Evolutionary conservation across 257 asterid species (phyloP), one percentile per base, ranked within the genome.

Genomic region (Rehmannia glutinosa): DNA sequence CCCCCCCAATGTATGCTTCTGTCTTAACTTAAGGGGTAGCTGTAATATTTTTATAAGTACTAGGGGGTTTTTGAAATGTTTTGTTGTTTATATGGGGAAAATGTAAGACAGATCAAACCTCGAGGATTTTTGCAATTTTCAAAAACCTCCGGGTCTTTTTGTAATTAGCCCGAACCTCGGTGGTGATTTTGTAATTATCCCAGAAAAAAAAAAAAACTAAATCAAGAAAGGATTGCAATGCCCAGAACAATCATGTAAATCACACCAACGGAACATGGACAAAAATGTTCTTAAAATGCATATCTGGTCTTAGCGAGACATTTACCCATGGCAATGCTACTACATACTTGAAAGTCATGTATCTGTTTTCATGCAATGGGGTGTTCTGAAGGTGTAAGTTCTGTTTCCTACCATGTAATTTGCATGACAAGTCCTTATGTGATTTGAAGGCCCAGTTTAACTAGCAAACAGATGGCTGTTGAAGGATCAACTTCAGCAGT

Each of bases 311-410:
- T 32, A 16, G n/a, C n/a, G n/a, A n/a, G n/a, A 10, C 53, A 46
- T 46, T 16, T 46, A 36, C 17, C 15, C 16, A 27, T 15, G 32
- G 45, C 27, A 55, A 42, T 12, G 45, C 53, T 68, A 24, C 27
- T 8, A 39, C n/a, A 54, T 68, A 32, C 41, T 66, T 42, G 73
- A 68, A 58, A 54, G 38, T 63, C 45, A 11, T 27, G 17, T 33
- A 43, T 63, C 32, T 8, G 10, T 2, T 27, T n/a, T n/a, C n/a
- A n/a, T n/a, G n/a, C n/a, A n/a, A n/a, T n/a, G n/a, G n/a, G n/a
- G n/a, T n/a, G n/a, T n/a, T n/a, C n/a, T n/a, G n/a, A n/a, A 38
- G 43, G 6, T 27, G 9, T 41, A 52, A 19, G 53, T 20, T 38
- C 15, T 11, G 8, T 38, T 38, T 7, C 43, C 13, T 38, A 38